A percentile compares a stretch with the other conserved stretches of the same genome.
These are phyloP conservation scores for Lachancea kluyveri DNA, from an alignment of 805 yeast genomes.

Conservation along the genomic window DNA sequence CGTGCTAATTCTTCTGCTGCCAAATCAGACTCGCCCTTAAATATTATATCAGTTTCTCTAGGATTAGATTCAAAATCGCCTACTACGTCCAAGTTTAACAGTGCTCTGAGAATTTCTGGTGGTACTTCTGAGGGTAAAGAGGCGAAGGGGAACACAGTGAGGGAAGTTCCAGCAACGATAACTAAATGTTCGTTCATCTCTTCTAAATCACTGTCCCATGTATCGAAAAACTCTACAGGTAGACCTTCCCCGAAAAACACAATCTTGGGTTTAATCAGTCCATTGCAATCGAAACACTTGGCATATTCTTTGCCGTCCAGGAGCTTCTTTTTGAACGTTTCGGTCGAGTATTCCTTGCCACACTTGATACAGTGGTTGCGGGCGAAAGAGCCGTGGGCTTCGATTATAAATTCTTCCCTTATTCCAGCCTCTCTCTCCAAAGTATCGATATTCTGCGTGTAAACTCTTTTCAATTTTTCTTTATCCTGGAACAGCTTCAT, in stretches of 20 bases:
- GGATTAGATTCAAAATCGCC: constrained; percentile 58
- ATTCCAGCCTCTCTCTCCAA: constrained; percentile 84
- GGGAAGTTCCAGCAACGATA: constrained; percentile 87
- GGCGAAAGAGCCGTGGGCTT: constrained; percentile 95
- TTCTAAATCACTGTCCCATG: constrained; percentile 53
- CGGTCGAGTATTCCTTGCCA: constrained; percentile 42
- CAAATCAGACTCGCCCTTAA: constrained; percentile 60
- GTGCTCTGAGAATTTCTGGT: constrained; percentile 44
- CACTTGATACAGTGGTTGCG: constrained; percentile 80
- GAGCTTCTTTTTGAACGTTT: constrained; percentile 38
- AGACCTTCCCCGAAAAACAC: constrained; percentile 91
- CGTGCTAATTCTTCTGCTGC: constrained; percentile 49
- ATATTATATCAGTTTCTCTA: constrained; percentile 55
- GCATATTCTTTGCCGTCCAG: constrained; percentile 29
- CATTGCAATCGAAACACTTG: constrained; percentile 57
- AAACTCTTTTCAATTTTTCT: constrained; percentile 57
- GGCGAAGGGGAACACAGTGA: constrained; percentile 89
- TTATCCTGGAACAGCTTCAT: constrained; percentile 63
- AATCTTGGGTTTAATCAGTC: constrained; percentile 86
- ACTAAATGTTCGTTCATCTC: constrained; percentile 53
- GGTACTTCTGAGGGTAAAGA: constrained; percentile 64
- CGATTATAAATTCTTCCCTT: constrained; percentile 55
- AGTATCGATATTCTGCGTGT: constrained; percentile 92
- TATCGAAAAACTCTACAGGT: constrained; percentile 62
- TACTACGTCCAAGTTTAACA: constrained; percentile 70